Conservation (phyloP, 108 stramenopile species). For the Discostella stelligeroides region DNA sequence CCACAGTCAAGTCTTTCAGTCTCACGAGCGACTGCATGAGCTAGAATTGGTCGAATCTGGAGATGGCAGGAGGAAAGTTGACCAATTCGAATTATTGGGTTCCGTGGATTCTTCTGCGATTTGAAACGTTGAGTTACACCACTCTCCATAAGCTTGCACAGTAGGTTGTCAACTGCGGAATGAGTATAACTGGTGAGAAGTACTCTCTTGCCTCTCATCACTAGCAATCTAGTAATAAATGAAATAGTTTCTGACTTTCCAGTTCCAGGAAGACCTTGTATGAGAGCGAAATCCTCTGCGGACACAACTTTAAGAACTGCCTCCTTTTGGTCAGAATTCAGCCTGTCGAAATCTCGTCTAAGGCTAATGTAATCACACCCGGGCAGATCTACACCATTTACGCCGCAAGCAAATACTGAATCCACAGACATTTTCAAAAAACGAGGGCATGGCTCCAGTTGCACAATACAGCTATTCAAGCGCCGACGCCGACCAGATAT, state of each 20-base stretch:
- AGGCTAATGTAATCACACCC: slow-evolving; percentile 66
- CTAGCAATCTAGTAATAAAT: slow-evolving; percentile 86
- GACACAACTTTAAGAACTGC: slow-evolving; percentile 74
- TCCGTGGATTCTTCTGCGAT: slow-evolving; percentile 9
- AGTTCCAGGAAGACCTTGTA: slow-evolving; percentile 79
- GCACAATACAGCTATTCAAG: slow-evolving; percentile 44
- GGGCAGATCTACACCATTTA: slow-evolving; percentile 28
- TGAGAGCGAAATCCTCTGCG: slow-evolving; percentile 76
- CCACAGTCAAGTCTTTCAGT: slow-evolving; percentile 28
- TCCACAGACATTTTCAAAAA: slow-evolving; percentile 17
- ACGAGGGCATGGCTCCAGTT: slow-evolving; percentile 29
- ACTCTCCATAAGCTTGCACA: slow-evolving; percentile 86
- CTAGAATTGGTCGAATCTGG: slow-evolving; percentile 56
- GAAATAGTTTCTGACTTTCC: slow-evolving; percentile 88
- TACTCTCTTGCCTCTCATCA: slow-evolving; percentile 86
- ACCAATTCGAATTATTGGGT: slow-evolving; percentile 68
- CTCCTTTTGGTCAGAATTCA: slow-evolving; percentile 78
- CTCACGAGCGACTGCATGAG: slow-evolving; percentile 51
- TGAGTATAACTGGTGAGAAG: slow-evolving; percentile 96
- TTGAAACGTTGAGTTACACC: slow-evolving; percentile 38
- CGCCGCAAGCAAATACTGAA: slow-evolving; percentile 34
- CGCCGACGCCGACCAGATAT: slow-evolving; percentile 31
- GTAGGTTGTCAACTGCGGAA: slow-evolving; percentile 93
- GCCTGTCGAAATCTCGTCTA: slow-evolving; percentile 53
- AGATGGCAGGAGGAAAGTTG: slow-evolving; percentile 59